Evolutionary conservation across 1,139 yeast genomes (phyloP), one percentile per base, ranked within the genome.

Genomic region (Blastobotrys malaysiensis): DNA sequence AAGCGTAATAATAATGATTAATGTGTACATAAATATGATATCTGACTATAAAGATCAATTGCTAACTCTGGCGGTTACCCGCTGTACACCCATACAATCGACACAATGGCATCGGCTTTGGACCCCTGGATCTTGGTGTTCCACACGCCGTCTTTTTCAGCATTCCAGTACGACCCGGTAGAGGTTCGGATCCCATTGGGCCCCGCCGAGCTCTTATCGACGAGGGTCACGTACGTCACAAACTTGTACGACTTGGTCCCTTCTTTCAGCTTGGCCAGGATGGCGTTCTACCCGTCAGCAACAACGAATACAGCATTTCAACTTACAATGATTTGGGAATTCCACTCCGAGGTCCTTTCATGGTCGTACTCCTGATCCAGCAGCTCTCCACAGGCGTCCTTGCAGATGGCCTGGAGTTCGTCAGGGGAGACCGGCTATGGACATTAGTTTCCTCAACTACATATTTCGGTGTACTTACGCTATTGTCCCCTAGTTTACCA

Each of bases 111-210:
- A 19, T 58, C 66, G 13, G 61, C 55, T 5, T 59, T 58, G 2
- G 51, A 50, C 6, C 57, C 59, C 18, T 49, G 51, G 7, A 59
- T 55, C 54, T 63, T 61, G 54, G 59, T 55, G 36, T 67, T 65
- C 69, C 69, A 69, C n/a, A 66, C 55, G 7, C 74, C 74, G 52
- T 71, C 74, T 46, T 66, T 67, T 27, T 65, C 67, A 6, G 65
- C 50, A 56, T 70, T 66, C 71, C 73, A 68, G 47, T 53, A 63
- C 13, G 70, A 69, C 1, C 73, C 74, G 11, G 62, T 57, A 45
- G 58, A 55, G 1, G 68, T 62, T 18, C 64, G 53, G 22, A 65
- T 62, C 16, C 68, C 68, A 20, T 59, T 57, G 2, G 71, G 67
- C 3, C 70, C 67, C 6, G 56, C 52, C 2, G 65, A 57, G 2